Percentiles rank a stretch among this genome's conserved stretches.
These are phyloP conservation scores for Aspergillus ruber DNA, from an alignment of 2,329 filamentous ascomycete genomes.

Conservation along the genomic window DNA sequence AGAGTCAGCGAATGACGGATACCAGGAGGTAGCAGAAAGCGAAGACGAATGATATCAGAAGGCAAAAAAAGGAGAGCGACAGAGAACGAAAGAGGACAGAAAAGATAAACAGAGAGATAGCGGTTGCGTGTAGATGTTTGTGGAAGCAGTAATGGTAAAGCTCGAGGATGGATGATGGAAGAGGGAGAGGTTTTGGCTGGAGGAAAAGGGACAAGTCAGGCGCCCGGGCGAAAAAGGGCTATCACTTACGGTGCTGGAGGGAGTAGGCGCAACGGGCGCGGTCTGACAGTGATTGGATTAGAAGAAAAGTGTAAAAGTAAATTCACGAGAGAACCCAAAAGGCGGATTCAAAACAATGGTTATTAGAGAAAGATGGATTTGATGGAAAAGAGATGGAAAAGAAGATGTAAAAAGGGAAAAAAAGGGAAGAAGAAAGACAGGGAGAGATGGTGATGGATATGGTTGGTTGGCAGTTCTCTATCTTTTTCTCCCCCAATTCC, in stretches of 20 bases:
- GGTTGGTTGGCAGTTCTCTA: background rate
- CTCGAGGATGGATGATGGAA: conserved; percentile 10
- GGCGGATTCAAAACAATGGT: background rate
- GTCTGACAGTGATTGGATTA: conserved; percentile 14
- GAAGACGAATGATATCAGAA: background rate
- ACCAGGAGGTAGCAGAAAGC: conserved; percentile 1
- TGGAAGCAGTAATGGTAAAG: conserved; percentile 3
- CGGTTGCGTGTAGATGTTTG: no score
- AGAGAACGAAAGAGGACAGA: no score
- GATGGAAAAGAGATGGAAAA: conserved; percentile 14
- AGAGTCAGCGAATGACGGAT: conserved; percentile 22
- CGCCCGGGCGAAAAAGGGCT: conserved; percentile 26
- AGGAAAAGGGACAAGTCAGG: conserved; percentile 28
- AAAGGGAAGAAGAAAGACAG: conserved; percentile 11
- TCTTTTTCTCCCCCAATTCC: background rate
- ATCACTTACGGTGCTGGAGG: conserved; percentile 24
- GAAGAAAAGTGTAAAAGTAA: conserved; percentile 5
- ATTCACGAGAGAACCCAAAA: background rate
- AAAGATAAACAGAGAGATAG: no score
- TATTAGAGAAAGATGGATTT: conserved; percentile 9
- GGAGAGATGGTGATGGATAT: conserved; percentile 1
- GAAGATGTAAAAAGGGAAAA: conserved; percentile 17
- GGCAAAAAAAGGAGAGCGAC: no score
- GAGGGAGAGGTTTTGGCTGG: conserved; percentile 7
- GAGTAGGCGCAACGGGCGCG: conserved; percentile 23